phyloP scores from a whole-genome alignment of 305 asterid species.

The Withania somnifera region DNA sequence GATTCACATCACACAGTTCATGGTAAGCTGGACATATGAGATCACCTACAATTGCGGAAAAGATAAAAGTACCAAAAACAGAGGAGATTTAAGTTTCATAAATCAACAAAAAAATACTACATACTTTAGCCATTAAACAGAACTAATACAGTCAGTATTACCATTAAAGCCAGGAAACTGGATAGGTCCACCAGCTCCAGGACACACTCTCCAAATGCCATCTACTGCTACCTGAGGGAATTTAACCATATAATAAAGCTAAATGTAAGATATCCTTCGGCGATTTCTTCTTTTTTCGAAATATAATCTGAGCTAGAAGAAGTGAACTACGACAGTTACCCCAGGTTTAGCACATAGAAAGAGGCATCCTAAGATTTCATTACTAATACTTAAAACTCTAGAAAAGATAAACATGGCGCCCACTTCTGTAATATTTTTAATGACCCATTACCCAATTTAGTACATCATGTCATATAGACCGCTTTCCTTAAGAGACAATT shows the following conservation, averaged over 20 bases:
- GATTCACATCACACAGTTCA: constrained; percentile 69
- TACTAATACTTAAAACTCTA: no score
- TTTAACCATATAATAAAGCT: background rate
- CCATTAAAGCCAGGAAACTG: constrained; percentile 83
- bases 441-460: no score
- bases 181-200: constrained; percentile 81
- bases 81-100: background rate
- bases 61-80: background rate
- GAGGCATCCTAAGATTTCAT: no score
- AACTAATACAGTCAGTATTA: constrained; percentile 13
- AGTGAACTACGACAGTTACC: no score
- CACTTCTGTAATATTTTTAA: no score
- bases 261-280: background rate
- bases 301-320: background rate
- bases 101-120: background rate
- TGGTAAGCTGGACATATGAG: constrained; percentile 86
- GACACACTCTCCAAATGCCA: constrained; percentile 83
- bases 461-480: no score
- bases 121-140: background rate
- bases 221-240: constrained; percentile 80
- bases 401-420: no score
- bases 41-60: constrained; percentile 44
- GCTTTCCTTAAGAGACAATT: background rate
- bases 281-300: background rate
- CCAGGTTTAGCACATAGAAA: no score